These are phyloP conservation scores for Mortierella sp. DNA, from an alignment of 371 early-diverging fungal genomes.

Conservation along the genomic window DNA sequence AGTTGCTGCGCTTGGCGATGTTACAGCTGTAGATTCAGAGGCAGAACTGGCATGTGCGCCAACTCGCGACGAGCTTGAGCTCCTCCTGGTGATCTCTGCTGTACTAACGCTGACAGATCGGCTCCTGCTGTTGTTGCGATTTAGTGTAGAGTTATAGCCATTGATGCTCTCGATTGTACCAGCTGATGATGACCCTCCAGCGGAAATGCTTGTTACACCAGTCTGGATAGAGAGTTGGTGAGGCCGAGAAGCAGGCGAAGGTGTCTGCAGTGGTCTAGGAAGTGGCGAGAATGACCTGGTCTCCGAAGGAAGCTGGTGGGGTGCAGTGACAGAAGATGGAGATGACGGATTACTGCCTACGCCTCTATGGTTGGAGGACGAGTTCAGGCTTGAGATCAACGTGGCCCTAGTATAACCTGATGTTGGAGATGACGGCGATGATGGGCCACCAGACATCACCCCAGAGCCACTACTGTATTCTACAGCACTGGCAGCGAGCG, in stretches of 20 bases:
- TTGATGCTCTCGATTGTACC: constrained; percentile 11
- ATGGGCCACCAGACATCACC: not conserved
- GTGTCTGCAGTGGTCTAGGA: constrained; percentile 37
- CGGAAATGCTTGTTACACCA: not conserved
- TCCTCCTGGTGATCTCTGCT: constrained; percentile 20
- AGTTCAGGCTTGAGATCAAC: constrained; percentile 23
- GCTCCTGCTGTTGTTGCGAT: constrained; percentile 23
- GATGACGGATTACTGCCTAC: constrained; percentile 21
- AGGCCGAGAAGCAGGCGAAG: constrained; percentile 24
- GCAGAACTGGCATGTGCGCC: constrained; percentile 4
- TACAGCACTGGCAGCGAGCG: not conserved
- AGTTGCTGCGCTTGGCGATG: not conserved
- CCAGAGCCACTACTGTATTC: not conserved
- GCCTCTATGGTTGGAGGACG: constrained; percentile 7
- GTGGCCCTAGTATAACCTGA: constrained; percentile 21
- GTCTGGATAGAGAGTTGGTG: constrained; percentile 38
- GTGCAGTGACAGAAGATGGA: constrained; percentile 17
- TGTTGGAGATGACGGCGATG: constrained; percentile 21
- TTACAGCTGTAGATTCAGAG: constrained; percentile 4
- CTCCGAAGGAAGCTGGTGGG: constrained; percentile 16
- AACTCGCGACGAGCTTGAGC: constrained; percentile 1
- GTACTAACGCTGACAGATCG: constrained; percentile 49
- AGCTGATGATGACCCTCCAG: constrained; percentile 27
- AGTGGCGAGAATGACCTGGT: constrained; percentile 29
- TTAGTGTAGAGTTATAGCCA: not conserved